Conservation (phyloP, 306 rosid species). For the Mimosa bimucronata region DNA sequence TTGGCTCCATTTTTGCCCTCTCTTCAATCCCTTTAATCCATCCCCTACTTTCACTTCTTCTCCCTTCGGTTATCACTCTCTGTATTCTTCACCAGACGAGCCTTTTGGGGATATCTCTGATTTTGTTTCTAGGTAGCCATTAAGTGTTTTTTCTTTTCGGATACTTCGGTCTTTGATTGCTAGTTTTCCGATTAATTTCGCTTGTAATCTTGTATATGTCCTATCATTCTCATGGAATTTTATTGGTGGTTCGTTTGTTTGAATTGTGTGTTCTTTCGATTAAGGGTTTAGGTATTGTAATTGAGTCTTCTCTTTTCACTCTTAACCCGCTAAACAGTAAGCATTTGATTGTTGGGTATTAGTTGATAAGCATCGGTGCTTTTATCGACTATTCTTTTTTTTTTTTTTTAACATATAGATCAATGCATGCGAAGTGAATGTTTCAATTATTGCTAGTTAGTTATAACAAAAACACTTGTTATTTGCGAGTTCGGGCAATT, state of each 20-base stretch:
- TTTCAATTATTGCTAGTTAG: not conserved
- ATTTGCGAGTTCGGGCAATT: not conserved
- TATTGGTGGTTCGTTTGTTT: not conserved
- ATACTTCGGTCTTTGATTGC: not conserved
- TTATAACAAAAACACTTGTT: not conserved
- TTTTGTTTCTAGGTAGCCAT: constrained; percentile 23
- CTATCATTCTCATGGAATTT: not conserved
- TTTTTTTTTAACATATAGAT: constrained; percentile 25
- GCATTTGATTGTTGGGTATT: constrained; percentile 3
- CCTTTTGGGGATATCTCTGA: not conserved
- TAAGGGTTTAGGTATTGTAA: not conserved
- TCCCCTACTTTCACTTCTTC: not conserved
- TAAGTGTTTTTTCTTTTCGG: not conserved
- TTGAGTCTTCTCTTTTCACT: not conserved
- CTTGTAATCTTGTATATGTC: not conserved
- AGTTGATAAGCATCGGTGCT: constrained; percentile 1
- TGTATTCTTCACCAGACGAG: not conserved
- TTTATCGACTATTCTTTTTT: not conserved
- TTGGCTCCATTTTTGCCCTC: not conserved
- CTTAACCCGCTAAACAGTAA: not conserved
- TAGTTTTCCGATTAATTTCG: not conserved
- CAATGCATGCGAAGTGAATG: not conserved
- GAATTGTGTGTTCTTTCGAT: constrained; percentile 19
- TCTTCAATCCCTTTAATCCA: constrained; percentile 40
- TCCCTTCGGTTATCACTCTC: not conserved